These are phyloP conservation scores for Blumeria graminis DNA, from an alignment of 2,329 filamentous ascomycete genomes.

Conservation along the genomic window DNA sequence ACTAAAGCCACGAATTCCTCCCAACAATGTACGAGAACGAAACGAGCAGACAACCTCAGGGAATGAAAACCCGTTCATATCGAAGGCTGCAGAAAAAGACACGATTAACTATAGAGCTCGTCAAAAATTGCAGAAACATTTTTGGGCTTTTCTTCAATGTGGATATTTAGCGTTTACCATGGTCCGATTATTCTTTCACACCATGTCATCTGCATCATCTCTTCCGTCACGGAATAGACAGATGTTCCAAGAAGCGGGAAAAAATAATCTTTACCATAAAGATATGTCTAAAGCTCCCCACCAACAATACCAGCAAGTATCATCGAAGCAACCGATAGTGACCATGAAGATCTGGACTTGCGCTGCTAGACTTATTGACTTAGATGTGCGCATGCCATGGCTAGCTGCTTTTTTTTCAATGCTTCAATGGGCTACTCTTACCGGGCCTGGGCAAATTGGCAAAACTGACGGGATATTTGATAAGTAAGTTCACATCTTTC, in stretches of 20 bases:
- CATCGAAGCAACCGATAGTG: conserved; percentile 25
- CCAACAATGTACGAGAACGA: conserved; percentile 12
- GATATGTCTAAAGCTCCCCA: conserved; percentile 1
- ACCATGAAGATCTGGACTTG: conserved; percentile 58
- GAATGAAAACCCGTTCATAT: conserved; percentile 6
- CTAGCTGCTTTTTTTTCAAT: conserved; percentile 52
- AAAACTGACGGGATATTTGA: conserved; percentile 57
- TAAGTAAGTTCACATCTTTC: conserved; percentile 33
- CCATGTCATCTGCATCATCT: conserved; percentile 42
- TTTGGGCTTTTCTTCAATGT: conserved; percentile 27
- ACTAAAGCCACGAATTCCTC: conserved; percentile 17
- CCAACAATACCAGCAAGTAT: conserved; percentile 4
- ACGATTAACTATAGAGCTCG: not conserved
- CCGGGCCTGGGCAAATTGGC: conserved; percentile 53
- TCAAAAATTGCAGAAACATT: conserved; percentile 14
- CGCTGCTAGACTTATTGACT: conserved; percentile 44
- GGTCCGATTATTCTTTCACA: conserved; percentile 39
- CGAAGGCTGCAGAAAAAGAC: conserved; percentile 5
- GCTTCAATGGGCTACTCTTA: conserved; percentile 46
- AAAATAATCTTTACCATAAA: conserved; percentile 10
- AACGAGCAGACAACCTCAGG: conserved; percentile 15
- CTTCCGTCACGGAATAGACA: conserved; percentile 28
- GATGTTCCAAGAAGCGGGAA: conserved; percentile 9
- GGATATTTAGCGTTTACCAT: conserved; percentile 27
- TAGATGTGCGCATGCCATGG: conserved; percentile 77